These are phyloP conservation scores for Globisporangium perplexum DNA, from an alignment of 352 stramenopile species.

Conservation along the genomic window DNA sequence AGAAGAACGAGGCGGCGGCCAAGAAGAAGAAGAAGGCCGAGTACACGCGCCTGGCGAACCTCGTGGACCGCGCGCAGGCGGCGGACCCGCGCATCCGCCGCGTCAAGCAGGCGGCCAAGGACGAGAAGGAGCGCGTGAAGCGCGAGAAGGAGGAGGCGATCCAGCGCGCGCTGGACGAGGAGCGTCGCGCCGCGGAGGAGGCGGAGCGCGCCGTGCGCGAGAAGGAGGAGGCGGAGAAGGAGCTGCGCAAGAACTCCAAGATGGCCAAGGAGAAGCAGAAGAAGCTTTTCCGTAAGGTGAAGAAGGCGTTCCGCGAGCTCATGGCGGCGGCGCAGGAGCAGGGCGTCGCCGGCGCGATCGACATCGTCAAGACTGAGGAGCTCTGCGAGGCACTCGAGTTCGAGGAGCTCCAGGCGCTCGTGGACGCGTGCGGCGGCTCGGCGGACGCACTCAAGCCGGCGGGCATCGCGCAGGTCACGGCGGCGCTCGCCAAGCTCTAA, in stretches of 20 bases:
- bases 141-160: conserved; percentile 69
- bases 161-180: conserved; percentile 61
- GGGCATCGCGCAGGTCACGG: conserved; percentile 47
- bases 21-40: conserved; percentile 91
- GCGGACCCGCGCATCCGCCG: conserved; percentile 72
- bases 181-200: conserved; percentile 59
- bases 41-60: conserved; percentile 72
- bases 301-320: conserved; percentile 81
- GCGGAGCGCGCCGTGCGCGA: conserved; percentile 36
- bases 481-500: conserved; percentile 42
- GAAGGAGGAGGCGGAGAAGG: conserved; percentile 67
- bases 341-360: conserved; percentile 46
- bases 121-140: conserved; percentile 73
- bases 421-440: conserved; percentile 47
- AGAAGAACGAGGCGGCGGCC: conserved; percentile 79
- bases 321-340: conserved; percentile 60
- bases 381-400: conserved; percentile 70
- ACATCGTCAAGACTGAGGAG: conserved; percentile 70
- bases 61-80: conserved; percentile 74
- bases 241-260: conserved; percentile 63
- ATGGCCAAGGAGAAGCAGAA: conserved; percentile 81
- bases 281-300: conserved; percentile 78
- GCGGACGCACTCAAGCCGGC: conserved; percentile 48
- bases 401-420: conserved; percentile 59
- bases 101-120: conserved; percentile 82